Evolutionary conservation across 768 basidiomycete species (phyloP).

Genomic region (Tephrocybe sp.): DNA sequence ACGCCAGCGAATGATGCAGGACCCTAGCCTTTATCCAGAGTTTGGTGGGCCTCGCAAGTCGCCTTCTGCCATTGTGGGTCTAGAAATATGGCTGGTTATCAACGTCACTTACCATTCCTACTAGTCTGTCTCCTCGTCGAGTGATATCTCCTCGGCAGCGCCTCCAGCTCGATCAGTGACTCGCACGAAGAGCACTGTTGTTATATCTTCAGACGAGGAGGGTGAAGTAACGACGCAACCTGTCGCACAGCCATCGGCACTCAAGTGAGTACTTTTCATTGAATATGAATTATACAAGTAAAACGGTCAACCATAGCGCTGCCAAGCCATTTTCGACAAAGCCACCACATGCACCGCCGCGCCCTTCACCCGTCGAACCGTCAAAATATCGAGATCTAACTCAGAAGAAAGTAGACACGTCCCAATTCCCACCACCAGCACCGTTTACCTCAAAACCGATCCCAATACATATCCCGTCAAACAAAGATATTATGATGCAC

Average conservation of each 20-base stretch:
- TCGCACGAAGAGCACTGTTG: slow-evolving; percentile 21
- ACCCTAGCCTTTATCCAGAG: slow-evolving; percentile 33
- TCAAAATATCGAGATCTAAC: slow-evolving; percentile 11
- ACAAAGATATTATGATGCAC: slow-evolving; percentile 22
- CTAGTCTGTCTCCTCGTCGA: slow-evolving; percentile 31
- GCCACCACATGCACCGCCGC: slow-evolving; percentile 3
- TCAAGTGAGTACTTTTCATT: slow-evolving; percentile 7
- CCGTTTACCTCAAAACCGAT: slow-evolving; percentile 14
- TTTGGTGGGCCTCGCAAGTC: slow-evolving; percentile 24
- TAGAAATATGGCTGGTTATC: too few species aligned
- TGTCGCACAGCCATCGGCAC: slow-evolving; percentile 10
- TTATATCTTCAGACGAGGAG: slow-evolving; percentile 40
- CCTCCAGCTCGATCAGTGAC: slow-evolving; percentile 8
- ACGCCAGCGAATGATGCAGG: slow-evolving; percentile 30
- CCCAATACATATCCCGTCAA: slow-evolving; percentile 37
- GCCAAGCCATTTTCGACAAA: not conserved
- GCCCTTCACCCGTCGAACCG: slow-evolving; percentile 5
- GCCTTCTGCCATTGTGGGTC: slow-evolving; percentile 28
- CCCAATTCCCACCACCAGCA: slow-evolving; percentile 13
- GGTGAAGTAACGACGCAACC: slow-evolving; percentile 19
- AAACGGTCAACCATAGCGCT: not conserved
- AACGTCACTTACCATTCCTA: not conserved
- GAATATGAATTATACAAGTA: too few species aligned
- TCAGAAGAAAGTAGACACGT: slow-evolving; percentile 5
- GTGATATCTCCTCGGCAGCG: slow-evolving; percentile 19